Evolutionary conservation across 371 early-diverging fungal genomes (phyloP).

Genomic region (Apophysomyces trapeziformis): DNA sequence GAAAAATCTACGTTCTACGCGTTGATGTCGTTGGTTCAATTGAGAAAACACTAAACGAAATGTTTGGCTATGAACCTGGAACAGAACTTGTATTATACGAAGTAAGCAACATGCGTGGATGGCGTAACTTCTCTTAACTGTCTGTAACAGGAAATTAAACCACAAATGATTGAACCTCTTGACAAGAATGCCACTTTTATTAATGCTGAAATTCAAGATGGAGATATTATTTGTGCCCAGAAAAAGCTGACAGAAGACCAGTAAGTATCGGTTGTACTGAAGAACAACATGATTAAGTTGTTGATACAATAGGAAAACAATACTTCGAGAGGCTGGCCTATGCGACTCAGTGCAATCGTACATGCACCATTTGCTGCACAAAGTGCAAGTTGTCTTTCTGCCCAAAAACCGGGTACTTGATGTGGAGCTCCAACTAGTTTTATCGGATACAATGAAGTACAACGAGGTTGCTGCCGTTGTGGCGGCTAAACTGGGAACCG

Average conservation of each 20-base stretch:
- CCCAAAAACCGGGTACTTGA: slow-evolving; percentile 30
- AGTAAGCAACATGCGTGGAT: slow-evolving; percentile 24
- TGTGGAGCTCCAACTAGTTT: slow-evolving; percentile 17
- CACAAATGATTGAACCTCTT: slow-evolving; percentile 52
- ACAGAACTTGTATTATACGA: slow-evolving; percentile 72
- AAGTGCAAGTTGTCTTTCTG: slow-evolving; percentile 69
- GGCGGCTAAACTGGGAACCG: slow-evolving; percentile 8
- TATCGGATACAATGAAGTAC: slow-evolving; percentile 17
- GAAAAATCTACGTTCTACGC: slow-evolving; percentile 59
- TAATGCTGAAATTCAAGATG: slow-evolving; percentile 72
- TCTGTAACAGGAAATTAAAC: slow-evolving; percentile 1
- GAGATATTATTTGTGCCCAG: slow-evolving; percentile 88
- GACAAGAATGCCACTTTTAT: slow-evolving; percentile 61
- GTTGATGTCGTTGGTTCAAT: slow-evolving; percentile 61
- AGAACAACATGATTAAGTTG: not conserved
- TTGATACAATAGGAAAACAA: not conserved
- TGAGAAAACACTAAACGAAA: slow-evolving; percentile 50
- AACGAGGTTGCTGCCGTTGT: slow-evolving; percentile 18
- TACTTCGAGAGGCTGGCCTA: slow-evolving; percentile 1
- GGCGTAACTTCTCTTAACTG: not conserved
- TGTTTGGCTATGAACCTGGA: slow-evolving; percentile 53
- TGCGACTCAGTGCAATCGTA: slow-evolving; percentile 59
- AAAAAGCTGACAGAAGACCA: slow-evolving; percentile 50
- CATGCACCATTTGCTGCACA: slow-evolving; percentile 69
- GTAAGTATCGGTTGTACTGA: slow-evolving; percentile 35